phyloP scores from a whole-genome alignment of 441 rosid species.

The Omphalea diandra region DNA sequence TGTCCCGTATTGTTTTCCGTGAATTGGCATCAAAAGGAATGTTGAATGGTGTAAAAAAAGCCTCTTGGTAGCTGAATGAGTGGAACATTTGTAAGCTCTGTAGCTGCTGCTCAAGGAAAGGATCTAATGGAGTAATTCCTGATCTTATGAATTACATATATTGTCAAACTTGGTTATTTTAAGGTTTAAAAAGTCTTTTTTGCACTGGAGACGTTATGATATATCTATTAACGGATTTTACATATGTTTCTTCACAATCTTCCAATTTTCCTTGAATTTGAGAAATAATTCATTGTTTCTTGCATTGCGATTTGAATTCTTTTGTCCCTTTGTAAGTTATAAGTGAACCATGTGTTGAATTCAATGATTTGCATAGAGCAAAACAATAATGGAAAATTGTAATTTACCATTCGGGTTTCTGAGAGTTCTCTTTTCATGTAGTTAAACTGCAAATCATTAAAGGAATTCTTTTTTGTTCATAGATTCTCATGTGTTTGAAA shows the following conservation, averaged over 20 bases:
- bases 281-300: background rate
- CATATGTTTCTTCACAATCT: background rate
- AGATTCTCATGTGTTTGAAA: background rate
- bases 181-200: background rate
- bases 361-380: background rate
- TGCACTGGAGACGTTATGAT: background rate
- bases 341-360: background rate
- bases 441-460: too few species aligned
- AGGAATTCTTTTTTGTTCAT: background rate
- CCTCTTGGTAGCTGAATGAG: slow-evolving; percentile 34
- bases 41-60: slow-evolving; percentile 40
- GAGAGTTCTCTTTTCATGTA: background rate
- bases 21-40: slow-evolving; percentile 31
- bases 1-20: slow-evolving; percentile 46
- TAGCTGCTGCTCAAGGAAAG: background rate
- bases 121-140: background rate
- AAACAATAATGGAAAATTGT: background rate
- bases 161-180: background rate
- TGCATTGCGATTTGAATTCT: background rate
- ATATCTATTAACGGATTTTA: background rate
- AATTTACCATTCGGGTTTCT: background rate
- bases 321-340: background rate
- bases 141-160: background rate
- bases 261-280: background rate
- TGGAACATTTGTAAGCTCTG: background rate